Evolutionary conservation across 176 grass and related monocot species (phyloP).

Genomic region (Microstegium vimineum): DNA sequence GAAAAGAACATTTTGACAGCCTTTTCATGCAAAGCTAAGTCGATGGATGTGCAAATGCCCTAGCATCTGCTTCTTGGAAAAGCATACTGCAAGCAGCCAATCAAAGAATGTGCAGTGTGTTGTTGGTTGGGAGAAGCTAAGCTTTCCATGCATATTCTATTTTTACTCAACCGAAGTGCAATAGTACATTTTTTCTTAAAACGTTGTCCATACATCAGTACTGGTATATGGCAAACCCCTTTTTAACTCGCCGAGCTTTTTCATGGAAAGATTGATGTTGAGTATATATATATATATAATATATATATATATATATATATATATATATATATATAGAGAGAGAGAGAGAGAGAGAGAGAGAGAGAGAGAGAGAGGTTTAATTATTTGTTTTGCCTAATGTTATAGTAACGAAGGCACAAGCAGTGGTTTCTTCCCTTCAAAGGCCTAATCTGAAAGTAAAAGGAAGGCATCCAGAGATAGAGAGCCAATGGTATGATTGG

Average conservation of each 20-base stretch:
- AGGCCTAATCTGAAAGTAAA: not conserved
- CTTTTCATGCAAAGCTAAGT: slow-evolving; percentile 51
- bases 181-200: not conserved
- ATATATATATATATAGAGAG: too few species aligned
- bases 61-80: slow-evolving; percentile 37
- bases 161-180: not conserved
- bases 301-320: too few species aligned
- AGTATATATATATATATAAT: too few species aligned
- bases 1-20: slow-evolving; percentile 46
- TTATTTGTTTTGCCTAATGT: too few species aligned
- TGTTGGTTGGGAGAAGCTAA: not conserved
- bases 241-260: not conserved
- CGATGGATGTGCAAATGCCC: slow-evolving; percentile 24
- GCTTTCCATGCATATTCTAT: not conserved
- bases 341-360: too few species aligned
- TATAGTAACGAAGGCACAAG: not conserved
- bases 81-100: slow-evolving; percentile 11
- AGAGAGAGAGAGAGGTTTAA: too few species aligned
- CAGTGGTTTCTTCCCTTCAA: not conserved
- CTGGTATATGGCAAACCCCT: too few species aligned
- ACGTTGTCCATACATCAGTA: not conserved
- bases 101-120: slow-evolving; percentile 5
- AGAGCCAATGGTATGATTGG: too few species aligned
- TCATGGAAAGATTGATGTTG: not conserved
- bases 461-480: not conserved